Evolutionary conservation across 1,284 basidiomycete species (phyloP).

Genomic region (Ganoderma sinense): DNA sequence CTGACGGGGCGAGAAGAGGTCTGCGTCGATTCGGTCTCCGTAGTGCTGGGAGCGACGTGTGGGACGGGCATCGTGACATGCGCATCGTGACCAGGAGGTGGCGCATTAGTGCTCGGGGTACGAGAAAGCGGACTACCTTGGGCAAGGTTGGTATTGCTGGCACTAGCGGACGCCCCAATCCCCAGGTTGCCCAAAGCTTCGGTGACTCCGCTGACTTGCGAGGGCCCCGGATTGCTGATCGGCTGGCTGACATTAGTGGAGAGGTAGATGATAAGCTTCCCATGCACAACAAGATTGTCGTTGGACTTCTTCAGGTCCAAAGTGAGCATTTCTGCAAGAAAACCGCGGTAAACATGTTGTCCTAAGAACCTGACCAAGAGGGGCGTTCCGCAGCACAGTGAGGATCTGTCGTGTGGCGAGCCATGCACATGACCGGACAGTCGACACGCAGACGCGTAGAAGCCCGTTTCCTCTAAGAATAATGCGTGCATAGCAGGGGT

Average conservation of each 20-base stretch:
- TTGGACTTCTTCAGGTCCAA: slow-evolving; percentile 87
- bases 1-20: slow-evolving; percentile 41
- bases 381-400: background rate
- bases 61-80: slow-evolving; percentile 47
- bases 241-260: slow-evolving; percentile 69
- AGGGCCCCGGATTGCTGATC: slow-evolving; percentile 57
- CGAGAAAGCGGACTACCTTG: slow-evolving; percentile 41
- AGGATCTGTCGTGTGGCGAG: background rate
- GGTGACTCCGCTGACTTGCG: slow-evolving; percentile 43
- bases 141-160: slow-evolving; percentile 44
- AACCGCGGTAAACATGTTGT: background rate
- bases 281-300: slow-evolving; percentile 87
- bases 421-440: background rate
- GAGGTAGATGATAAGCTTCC: slow-evolving; percentile 85
- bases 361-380: background rate
- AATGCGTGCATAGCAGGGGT: background rate
- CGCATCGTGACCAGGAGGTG: slow-evolving; percentile 31
- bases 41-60: slow-evolving; percentile 42
- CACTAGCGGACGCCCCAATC: slow-evolving; percentile 40
- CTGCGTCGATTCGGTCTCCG: slow-evolving; percentile 33
- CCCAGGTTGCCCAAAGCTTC: slow-evolving; percentile 40
- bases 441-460: background rate
- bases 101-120: slow-evolving; percentile 43
- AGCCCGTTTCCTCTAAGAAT: background rate
- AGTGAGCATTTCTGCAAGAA: slow-evolving; percentile 72